Evolutionary conservation across 2,329 filamentous ascomycete species (phyloP).

Genomic region (Neodidymelliopsis sp.): DNA sequence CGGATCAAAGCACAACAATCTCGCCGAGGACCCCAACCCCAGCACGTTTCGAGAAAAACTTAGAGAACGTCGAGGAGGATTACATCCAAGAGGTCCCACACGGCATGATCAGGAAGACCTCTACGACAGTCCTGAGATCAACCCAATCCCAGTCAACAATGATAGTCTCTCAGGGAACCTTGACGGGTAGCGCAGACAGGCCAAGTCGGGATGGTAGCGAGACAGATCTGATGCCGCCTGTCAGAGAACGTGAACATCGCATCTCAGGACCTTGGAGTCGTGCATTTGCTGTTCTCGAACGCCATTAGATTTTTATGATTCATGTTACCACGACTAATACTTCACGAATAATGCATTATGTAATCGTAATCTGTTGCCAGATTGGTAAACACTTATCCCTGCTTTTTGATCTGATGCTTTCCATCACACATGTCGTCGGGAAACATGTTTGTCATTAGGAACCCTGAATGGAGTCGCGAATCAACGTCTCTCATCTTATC

Average conservation of each 20-base stretch:
- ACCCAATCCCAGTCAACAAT: background rate
- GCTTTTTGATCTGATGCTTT: too few relatives aligned
- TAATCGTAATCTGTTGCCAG: too few relatives aligned
- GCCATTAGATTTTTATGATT: background rate
- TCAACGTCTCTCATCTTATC: too few relatives aligned
- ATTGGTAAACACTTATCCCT: too few relatives aligned
- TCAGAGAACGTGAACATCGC: slow-evolving; percentile 8
- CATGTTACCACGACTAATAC: background rate
- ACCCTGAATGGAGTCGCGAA: too few relatives aligned
- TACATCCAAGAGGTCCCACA: background rate
- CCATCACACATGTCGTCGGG: too few relatives aligned
- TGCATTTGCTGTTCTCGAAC: slow-evolving; percentile 19
- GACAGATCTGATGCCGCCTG: slow-evolving; percentile 11
- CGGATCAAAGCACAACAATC: background rate
- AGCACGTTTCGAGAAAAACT: background rate
- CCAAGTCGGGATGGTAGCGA: slow-evolving; percentile 14
- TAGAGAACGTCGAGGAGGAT: background rate
- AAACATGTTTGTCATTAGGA: too few relatives aligned
- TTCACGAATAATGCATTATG: too few relatives aligned
- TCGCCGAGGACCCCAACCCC: background rate
- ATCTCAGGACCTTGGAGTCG: slow-evolving; percentile 22
- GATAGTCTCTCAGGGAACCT: slow-evolving; percentile 3
- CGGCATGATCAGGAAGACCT: slow-evolving; percentile 1
- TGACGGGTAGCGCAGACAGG: slow-evolving; percentile 1
- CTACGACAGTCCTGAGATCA: background rate